Base-by-base conservation (phyloP, 805 yeast genomes). In the Ogataea haglerorum region DNA sequence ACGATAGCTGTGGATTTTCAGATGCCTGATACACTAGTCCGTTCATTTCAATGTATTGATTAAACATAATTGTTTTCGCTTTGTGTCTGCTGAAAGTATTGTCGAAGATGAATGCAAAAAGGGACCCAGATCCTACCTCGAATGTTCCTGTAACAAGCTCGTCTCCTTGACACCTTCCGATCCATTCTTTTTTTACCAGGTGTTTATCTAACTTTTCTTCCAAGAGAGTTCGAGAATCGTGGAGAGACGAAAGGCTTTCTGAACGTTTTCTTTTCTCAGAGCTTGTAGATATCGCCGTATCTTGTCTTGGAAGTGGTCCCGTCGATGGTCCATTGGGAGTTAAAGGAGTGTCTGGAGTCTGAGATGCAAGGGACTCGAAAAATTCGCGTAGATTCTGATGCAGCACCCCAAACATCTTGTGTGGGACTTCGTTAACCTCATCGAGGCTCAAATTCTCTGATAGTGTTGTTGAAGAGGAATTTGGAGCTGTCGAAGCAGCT, bases 91-190 rank as follows among this genome's bases (percentile, higher is more conserved):
- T 83, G 53, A 89, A 87, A 0, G 95, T 84, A 64, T 91, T 91
- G 63, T 91, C 98, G 56, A 91, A 84, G 18, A 93, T 82, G 58
- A 91, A 85, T 0, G 96, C 97, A 63, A 76, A 84, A 53, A 82
- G 74, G 2, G 91, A 91, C 7, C 82, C 85, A 17, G 71, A 67
- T 2, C 61, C 62, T 2, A 82, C 82, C n/a, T 70, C 69, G 44
- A 82, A 69, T 19, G 69, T 64, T 1, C 90, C 95, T 35, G 77
- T 77, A 38, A 75, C 72, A 53, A 78, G 62, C 46, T 81, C 83
- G 47, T 80, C 81, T 2, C 82, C 80, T 12, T 64, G 61, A 62
- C 86, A 61, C 56, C 72, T 67, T 4, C 83, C 85, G 34, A 77
- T 65, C 66, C 78, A 73, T 53, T 68, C 59, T 19, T 80, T 75